Percentiles rank a stretch among this genome's conserved stretches.
These are phyloP conservation scores for Dactylellina parvicollis DNA, from an alignment of 2,329 filamentous ascomycete species.

Conservation along the genomic window DNA sequence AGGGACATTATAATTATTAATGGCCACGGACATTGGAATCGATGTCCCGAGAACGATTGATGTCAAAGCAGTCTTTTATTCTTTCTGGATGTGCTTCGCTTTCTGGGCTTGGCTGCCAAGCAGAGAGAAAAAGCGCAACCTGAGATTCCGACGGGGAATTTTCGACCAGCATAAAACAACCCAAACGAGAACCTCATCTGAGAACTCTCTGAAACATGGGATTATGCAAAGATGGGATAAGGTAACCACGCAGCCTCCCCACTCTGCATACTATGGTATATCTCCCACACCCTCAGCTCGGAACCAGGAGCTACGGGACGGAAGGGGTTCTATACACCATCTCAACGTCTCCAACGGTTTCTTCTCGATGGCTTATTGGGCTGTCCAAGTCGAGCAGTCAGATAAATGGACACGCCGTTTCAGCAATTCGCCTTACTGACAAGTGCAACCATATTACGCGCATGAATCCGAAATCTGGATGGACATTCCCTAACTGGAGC, in stretches of 20 bases:
- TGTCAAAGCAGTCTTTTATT: too few relatives aligned
- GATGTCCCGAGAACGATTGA: too few relatives aligned
- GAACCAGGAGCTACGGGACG: background rate
- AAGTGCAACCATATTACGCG: slow-evolving; percentile 1
- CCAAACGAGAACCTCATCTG: slow-evolving; percentile 25
- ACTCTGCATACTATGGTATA: background rate
- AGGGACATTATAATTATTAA: too few relatives aligned
- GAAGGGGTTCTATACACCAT: background rate
- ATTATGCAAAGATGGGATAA: slow-evolving; percentile 26
- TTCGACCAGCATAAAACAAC: background rate
- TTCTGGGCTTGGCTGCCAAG: slow-evolving; percentile 5
- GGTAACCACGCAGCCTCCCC: background rate
- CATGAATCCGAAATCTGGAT: background rate
- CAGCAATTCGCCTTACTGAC: background rate
- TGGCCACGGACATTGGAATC: too few relatives aligned
- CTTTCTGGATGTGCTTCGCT: background rate
- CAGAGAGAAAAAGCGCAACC: too few relatives aligned
- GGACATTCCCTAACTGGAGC: background rate
- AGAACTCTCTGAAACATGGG: slow-evolving; percentile 15
- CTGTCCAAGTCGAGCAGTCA: slow-evolving; percentile 13
- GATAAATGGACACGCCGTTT: background rate
- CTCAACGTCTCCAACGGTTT: background rate
- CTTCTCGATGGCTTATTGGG: background rate
- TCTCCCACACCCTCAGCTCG: background rate
- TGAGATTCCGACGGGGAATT: slow-evolving; percentile 17